Evolutionary conservation across 768 basidiomycete genomes (phyloP), one percentile per base, ranked within the genome.

Genomic region (Tricholoma hemisulphureum): DNA sequence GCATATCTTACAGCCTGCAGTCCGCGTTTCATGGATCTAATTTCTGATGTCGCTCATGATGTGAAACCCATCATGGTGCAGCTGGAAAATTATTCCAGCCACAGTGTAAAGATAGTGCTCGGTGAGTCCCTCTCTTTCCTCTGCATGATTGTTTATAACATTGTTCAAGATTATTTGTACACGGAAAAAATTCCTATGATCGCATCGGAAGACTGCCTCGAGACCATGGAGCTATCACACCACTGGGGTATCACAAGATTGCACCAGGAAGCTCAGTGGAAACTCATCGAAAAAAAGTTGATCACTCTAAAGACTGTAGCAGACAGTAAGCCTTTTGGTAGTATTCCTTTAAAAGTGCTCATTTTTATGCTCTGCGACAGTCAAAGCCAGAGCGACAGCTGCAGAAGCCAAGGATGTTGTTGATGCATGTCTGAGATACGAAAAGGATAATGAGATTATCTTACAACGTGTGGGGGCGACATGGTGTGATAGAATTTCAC

Each of bases 1-100:
- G 56, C 67, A 2, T 76, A 77, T 55, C 63, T 82, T 23, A 71
- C 72, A 11, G 73, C 72, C 6, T 69, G 60, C 28, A 72, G 69
- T 60, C 59, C 65, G 13, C 63, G 72, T 58, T 76, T 79, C 59
- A 53, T 57, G 16, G 60, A 68, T 45, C 48, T 61, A 18, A 73
- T 78, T 54, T 65, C 61, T 14, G 70, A n/a, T n/a, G n/a, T n/a
- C n/a, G n/a, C n/a, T n/a, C n/a, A n/a, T n/a, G n/a, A n/a, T n/a
- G n/a, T n/a, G n/a, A n/a, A n/a, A n/a, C n/a, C n/a, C n/a, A n/a
- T n/a, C n/a, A n/a, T n/a, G n/a, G n/a, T n/a, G n/a, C n/a, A n/a
- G n/a, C n/a, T n/a, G n/a, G n/a, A n/a, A n/a, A n/a, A n/a, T n/a
- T n/a, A n/a, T n/a, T n/a, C n/a, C n/a, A n/a, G n/a, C n/a, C n/a